These are phyloP conservation scores for Russula vinacea DNA, from an alignment of 768 basidiomycete species.

Conservation along the genomic window DNA sequence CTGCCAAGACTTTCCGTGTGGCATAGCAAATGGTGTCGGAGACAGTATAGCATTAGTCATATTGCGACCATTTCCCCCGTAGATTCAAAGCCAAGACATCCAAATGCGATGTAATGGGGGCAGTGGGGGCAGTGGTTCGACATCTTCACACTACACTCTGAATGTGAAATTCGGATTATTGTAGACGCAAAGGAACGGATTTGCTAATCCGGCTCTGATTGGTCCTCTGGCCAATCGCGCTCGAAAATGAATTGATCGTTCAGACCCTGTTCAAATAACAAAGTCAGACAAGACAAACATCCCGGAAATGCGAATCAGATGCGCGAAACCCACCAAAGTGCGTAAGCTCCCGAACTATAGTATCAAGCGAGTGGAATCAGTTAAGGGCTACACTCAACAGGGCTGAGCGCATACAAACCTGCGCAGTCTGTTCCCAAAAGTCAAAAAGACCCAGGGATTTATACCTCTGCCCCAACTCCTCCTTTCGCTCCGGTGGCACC, in stretches of 20 bases:
- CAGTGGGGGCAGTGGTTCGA: not conserved
- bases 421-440: conserved; percentile 3
- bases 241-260: conserved; percentile 10
- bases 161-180: not conserved
- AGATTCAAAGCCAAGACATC: not conserved
- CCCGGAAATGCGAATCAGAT: not conserved
- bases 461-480: not conserved
- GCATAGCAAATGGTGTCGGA: not conserved
- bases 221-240: not conserved
- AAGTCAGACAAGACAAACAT: not conserved
- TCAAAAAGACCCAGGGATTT: not conserved
- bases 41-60: not conserved
- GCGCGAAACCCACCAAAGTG: conserved; percentile 6
- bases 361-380: not conserved
- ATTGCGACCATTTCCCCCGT: not conserved
- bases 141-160: not conserved
- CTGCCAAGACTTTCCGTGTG: not conserved
- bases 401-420: not conserved
- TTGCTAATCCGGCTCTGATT: not conserved
- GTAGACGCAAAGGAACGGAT: not conserved
- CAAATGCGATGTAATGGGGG: not conserved
- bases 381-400: not conserved
- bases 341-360: conserved; percentile 10
- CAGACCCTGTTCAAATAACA: not conserved
- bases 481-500: not conserved